Evolutionary conservation across 768 basidiomycete species (phyloP).

Genomic region (Boletus patriciae): DNA sequence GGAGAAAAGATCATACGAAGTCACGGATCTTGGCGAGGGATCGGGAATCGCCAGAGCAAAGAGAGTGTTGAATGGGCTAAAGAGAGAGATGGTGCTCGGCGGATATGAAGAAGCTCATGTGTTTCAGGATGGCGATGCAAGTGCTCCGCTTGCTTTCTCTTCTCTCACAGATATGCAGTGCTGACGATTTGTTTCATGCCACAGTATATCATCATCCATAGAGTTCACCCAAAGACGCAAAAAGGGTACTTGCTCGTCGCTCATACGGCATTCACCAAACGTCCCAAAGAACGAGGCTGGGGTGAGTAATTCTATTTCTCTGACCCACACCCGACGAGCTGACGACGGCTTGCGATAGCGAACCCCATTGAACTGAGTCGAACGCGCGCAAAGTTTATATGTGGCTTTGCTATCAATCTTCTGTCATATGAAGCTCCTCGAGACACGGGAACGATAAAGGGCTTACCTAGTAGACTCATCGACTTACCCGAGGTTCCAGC

Average conservation of each 20-base stretch:
- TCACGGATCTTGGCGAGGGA: conserved; percentile 54
- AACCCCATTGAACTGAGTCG: conserved; percentile 80
- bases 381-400: conserved; percentile 76
- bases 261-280: conserved; percentile 89
- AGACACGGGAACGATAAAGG: conserved; percentile 57
- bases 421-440: conserved; percentile 53
- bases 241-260: conserved; percentile 91
- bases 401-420: conserved; percentile 75
- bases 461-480: conserved; percentile 68
- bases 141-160: conserved; percentile 31
- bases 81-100: conserved; percentile 87
- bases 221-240: conserved; percentile 87
- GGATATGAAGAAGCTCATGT: conserved; percentile 92
- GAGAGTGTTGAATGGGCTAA: conserved; percentile 81
- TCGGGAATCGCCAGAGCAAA: conserved; percentile 61
- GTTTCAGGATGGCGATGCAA: conserved; percentile 92
- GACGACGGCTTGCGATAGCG: conserved; percentile 45
- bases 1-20: conserved; percentile 79
- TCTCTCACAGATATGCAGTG: not conserved
- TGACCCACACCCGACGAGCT: not conserved
- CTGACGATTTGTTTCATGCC: conserved; percentile 1
- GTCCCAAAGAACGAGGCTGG: conserved; percentile 74
- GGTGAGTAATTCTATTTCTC: conserved; percentile 47
- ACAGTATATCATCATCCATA: conserved; percentile 91
- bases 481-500: conserved; percentile 60